phyloP scores from a whole-genome alignment of 2,329 filamentous ascomycete species.

The Fusarium tricinctum region DNA sequence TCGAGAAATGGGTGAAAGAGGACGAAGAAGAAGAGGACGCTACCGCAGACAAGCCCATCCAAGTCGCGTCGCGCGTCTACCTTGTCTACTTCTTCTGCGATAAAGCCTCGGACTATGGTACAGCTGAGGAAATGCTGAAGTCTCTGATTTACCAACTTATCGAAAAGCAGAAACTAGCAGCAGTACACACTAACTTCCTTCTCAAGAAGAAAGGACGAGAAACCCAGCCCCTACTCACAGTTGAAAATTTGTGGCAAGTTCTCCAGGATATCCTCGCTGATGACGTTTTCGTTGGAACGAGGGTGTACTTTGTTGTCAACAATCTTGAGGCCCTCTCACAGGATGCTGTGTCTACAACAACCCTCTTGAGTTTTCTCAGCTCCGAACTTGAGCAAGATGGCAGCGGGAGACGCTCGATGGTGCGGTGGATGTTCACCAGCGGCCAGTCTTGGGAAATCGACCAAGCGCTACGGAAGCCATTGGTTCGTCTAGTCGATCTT shows the following conservation, averaged over 20 bases:
- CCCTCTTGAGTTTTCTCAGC: constrained; percentile 16
- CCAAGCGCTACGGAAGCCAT: constrained; percentile 9
- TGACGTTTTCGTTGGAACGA: constrained; percentile 21
- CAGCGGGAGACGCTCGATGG: constrained; percentile 9
- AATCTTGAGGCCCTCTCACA: constrained; percentile 57
- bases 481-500: constrained; percentile 35
- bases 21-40: constrained; percentile 52
- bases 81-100: constrained; percentile 61
- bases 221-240: constrained; percentile 20
- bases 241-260: constrained; percentile 55
- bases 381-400: constrained; percentile 20
- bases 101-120: constrained; percentile 54
- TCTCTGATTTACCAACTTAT: constrained; percentile 58
- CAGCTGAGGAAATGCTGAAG: constrained; percentile 59
- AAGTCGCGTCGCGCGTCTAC: constrained; percentile 42
- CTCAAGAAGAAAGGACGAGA: constrained; percentile 46
- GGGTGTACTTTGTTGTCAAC: constrained; percentile 59
- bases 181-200: constrained; percentile 55
- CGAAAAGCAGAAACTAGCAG: constrained; percentile 51
- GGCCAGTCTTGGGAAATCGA: constrained; percentile 39
- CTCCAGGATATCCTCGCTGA: constrained; percentile 60
- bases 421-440: constrained; percentile 60
- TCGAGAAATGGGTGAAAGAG: constrained; percentile 50
- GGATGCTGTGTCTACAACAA: constrained; percentile 44
- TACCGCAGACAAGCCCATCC: constrained; percentile 14